Conservation (phyloP, 768 basidiomycete genomes). For the Mycena haematopus region DNA sequence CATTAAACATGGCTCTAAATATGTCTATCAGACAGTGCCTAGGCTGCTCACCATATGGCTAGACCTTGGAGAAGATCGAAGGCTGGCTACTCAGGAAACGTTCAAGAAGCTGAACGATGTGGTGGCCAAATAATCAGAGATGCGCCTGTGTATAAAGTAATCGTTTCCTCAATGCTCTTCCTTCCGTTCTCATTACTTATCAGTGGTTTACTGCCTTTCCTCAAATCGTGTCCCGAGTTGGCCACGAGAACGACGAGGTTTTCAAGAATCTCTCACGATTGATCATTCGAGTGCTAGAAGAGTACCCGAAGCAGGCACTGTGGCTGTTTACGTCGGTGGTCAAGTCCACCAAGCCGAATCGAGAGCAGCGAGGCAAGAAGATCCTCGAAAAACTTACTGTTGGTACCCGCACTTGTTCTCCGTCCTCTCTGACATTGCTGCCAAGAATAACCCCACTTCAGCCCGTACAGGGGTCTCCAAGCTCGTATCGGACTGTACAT, state of each 20-base stretch:
- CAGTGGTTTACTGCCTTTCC: constrained; percentile 98
- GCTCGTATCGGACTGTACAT: constrained; percentile 59
- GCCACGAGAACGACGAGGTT: constrained; percentile 70
- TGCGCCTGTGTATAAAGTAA: constrained; percentile 82
- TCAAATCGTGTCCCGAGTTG: constrained; percentile 94
- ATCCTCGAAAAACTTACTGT: constrained; percentile 70
- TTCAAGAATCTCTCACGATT: constrained; percentile 66
- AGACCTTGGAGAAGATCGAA: constrained; percentile 76
- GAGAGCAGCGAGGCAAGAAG: constrained; percentile 62
- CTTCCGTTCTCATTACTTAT: constrained; percentile 10
- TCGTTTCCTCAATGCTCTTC: constrained; percentile 16
- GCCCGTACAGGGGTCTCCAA: constrained; percentile 46
- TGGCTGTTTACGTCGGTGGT: constrained; percentile 93
- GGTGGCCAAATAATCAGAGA: constrained; percentile 61
- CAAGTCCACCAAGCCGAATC: constrained; percentile 75
- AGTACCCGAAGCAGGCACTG: constrained; percentile 88
- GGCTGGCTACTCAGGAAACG: constrained; percentile 38
- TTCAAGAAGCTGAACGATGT: constrained; percentile 64
- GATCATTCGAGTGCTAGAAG: constrained; percentile 74
- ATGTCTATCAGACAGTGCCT: constrained; percentile 94
- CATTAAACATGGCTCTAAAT: constrained; percentile 87
- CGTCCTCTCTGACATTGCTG: not conserved
- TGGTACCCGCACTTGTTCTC: constrained; percentile 23
- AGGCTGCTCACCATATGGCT: constrained; percentile 95
- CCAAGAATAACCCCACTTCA: constrained; percentile 55